phyloP scores from a whole-genome alignment of 768 basidiomycete species.

The Nidularia sp. region DNA sequence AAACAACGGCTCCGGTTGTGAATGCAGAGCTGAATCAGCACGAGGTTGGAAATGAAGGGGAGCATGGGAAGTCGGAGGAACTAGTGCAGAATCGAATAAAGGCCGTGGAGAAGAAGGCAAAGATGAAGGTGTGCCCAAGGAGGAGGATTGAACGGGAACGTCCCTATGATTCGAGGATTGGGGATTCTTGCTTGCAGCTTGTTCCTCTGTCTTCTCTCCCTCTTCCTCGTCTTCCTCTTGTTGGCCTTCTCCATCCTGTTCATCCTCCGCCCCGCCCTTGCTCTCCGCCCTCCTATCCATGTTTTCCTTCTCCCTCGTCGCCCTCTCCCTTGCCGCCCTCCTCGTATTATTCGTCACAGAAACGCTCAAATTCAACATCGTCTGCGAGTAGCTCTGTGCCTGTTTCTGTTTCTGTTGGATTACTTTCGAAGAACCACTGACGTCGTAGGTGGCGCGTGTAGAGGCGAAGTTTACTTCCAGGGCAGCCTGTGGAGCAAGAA shows the following conservation, averaged over 20 bases:
- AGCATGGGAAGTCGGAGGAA: too few relatives aligned
- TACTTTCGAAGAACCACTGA: conserved; percentile 24
- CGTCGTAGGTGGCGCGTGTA: conserved; percentile 68
- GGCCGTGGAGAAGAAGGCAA: too few relatives aligned
- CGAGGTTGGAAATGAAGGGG: too few relatives aligned
- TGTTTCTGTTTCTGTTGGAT: not conserved
- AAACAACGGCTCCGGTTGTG: too few relatives aligned
- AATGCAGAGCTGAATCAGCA: too few relatives aligned
- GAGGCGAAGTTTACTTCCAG: conserved; percentile 68
- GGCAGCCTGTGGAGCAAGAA: conserved; percentile 38
- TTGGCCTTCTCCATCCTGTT: not conserved
- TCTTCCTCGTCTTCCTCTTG: not conserved
- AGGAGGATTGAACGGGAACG: too few relatives aligned
- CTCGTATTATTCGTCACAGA: conserved; percentile 1
- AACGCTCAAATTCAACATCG: not conserved
- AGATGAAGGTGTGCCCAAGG: too few relatives aligned
- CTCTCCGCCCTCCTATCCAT: not conserved
- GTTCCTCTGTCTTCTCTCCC: not conserved
- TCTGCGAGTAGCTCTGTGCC: conserved; percentile 9
- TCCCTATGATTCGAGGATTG: too few relatives aligned
- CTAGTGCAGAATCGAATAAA: too few relatives aligned
- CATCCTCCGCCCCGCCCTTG: not conserved
- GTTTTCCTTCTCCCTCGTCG: not conserved
- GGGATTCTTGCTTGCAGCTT: not conserved
- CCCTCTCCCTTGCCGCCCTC: not conserved